Base-by-base conservation (phyloP, 108 stramenopile species). In the Nannochloropsis gaditana region DNA sequence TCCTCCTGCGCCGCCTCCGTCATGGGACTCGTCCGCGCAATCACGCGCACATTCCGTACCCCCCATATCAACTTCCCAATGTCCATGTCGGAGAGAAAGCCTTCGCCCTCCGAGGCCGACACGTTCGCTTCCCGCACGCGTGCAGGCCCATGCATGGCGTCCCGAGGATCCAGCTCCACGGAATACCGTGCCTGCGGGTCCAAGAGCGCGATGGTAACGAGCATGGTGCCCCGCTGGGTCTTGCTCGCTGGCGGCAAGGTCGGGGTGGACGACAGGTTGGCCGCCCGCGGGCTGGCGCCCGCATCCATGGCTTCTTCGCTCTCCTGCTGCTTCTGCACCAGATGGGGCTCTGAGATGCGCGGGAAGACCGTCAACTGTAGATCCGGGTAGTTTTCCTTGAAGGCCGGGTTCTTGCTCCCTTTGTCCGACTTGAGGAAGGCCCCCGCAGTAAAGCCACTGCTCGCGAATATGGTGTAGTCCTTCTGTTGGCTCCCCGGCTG, bases 281-380 rank as follows among this genome's bases (percentile, higher is more conserved):
- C 10, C 47, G 47, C 15, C 11, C 15, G 10, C 47, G 19, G n/a
- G 1, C 19, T 9, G 1, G 17, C 80, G 21, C 11, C 21, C 9
- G 17, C 80, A 21, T 9, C 21, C n/a, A 9, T 21, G 1, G 80
- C 80, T 9, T 80, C 9, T 80, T 21, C 21, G 11, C 21, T 15
- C 31, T 80, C n/a, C 17, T 80, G 80, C 80, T 80, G 80, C 21
- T 15, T 11, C 41, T 19, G 21, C 21, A 81, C 41, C 3, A 31
- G 17, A 73, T 73, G 59, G n/a, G 59, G 59, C 59, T 73, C 59
- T 73, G 59, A n/a, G 19, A 73, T 8, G 41, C 84, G 84, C 1
- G 88, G 88, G 85, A 89, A 89, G 80, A 87, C 88, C n/a, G 88
- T 89, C 9, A 87, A 21, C 86, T 87, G 83, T 44, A 88, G 82